A percentile compares a stretch with the other conserved stretches of the same genome.
Evolutionary conservation across 768 basidiomycete genomes (phyloP).

Genomic region (Amanita molliuscula): DNA sequence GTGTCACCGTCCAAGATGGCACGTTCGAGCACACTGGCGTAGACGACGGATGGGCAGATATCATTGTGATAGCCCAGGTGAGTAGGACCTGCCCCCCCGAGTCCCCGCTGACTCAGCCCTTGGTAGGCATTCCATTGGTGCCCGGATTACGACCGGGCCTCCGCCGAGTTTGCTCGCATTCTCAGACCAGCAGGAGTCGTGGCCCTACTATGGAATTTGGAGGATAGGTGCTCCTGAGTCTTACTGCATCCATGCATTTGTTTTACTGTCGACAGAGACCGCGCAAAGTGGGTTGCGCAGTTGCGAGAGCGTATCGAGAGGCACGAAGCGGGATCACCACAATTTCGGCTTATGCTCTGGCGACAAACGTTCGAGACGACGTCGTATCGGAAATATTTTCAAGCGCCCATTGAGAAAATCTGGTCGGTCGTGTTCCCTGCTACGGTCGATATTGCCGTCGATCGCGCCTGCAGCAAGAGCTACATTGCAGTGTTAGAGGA

Average conservation of each 20-base stretch:
- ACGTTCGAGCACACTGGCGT: conserved; percentile 60
- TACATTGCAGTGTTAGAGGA: conserved; percentile 67
- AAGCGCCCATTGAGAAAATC: conserved; percentile 42
- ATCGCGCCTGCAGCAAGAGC: conserved; percentile 75
- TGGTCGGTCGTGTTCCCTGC: conserved; percentile 44
- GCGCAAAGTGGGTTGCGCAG: conserved; percentile 64
- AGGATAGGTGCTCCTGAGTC: conserved; percentile 46
- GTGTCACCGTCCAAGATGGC: conserved; percentile 48
- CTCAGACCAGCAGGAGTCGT: conserved; percentile 67
- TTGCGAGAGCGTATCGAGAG: conserved; percentile 60
- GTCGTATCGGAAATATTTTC: conserved; percentile 51
- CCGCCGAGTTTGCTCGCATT: conserved; percentile 68
- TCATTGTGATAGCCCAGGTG: conserved; percentile 73
- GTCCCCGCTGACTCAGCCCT: too few relatives aligned
- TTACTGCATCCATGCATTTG: not conserved
- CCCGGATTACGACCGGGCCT: conserved; percentile 63
- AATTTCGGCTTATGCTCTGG: conserved; percentile 75
- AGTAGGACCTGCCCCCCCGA: too few relatives aligned
- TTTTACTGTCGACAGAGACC: conserved; percentile 26
- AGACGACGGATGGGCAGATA: conserved; percentile 61
- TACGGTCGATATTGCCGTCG: conserved; percentile 44
- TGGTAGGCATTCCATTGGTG: conserved; percentile 90
- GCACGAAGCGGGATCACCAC: conserved; percentile 68
- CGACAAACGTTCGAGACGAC: conserved; percentile 53
- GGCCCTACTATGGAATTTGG: conserved; percentile 85